Evolutionary conservation across 768 basidiomycete species (phyloP).

Genomic region (Rhizopogon roseolus): DNA sequence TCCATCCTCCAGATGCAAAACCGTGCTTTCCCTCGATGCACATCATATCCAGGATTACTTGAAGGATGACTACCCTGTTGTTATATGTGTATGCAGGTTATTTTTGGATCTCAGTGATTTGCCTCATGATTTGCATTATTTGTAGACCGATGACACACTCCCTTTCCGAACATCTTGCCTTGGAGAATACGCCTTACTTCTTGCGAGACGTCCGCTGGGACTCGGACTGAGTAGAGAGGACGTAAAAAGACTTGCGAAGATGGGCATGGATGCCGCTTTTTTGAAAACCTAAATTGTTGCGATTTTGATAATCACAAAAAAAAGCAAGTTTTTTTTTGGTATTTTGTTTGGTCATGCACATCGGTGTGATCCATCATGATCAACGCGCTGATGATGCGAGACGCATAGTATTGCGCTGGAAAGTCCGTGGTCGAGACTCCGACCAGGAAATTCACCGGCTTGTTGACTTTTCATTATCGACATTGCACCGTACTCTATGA

Average conservation of each 20-base stretch:
- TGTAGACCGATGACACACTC: constrained; percentile 77
- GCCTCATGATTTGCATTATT: not conserved
- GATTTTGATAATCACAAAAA: too few relatives aligned
- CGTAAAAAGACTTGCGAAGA: constrained; percentile 50
- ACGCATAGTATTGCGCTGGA: too few relatives aligned
- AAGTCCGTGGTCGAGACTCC: too few relatives aligned
- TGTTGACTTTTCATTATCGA: too few relatives aligned
- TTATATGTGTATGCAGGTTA: constrained; percentile 60
- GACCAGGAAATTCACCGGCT: too few relatives aligned
- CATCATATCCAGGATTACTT: constrained; percentile 75
- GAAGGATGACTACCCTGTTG: constrained; percentile 57
- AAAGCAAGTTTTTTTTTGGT: too few relatives aligned
- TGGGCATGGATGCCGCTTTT: constrained; percentile 44
- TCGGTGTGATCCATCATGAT: too few relatives aligned
- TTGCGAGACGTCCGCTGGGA: constrained; percentile 68
- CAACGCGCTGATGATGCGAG: not conserved
- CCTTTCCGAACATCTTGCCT: constrained; percentile 71
- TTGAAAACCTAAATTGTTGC: not conserved
- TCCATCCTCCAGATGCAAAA: constrained; percentile 51
- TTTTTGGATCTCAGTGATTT: not conserved
- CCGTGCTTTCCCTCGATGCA: constrained; percentile 55
- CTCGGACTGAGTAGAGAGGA: constrained; percentile 61
- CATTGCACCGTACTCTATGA: too few relatives aligned
- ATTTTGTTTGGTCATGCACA: too few relatives aligned
- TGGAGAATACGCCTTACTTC: constrained; percentile 75